A percentile compares a stretch with the other conserved stretches of the same genome.
phyloP scores from a whole-genome alignment of 495 filamentous ascomycete genomes.

The Daldinia loculata region DNA sequence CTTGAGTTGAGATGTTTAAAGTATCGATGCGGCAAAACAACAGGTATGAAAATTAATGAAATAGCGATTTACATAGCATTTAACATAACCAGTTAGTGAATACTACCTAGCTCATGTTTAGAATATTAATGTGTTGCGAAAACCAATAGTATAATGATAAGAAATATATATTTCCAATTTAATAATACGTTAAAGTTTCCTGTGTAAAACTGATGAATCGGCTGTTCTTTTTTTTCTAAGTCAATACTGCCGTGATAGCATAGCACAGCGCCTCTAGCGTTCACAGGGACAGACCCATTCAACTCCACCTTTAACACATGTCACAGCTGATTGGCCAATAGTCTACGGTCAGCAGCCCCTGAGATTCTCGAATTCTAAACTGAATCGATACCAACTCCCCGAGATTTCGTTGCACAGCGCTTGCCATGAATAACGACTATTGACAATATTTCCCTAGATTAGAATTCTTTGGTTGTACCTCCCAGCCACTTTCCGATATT shows the following conservation, averaged over 20 bases:
- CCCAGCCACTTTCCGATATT: neutral
- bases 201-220: neutral
- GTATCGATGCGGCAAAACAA: neutral
- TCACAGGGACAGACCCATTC: constrained; percentile 2
- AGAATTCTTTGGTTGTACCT: neutral
- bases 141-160: neutral
- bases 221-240: neutral
- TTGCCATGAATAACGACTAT: constrained; percentile 23
- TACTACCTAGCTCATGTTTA: no score
- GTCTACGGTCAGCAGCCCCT: neutral
- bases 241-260: constrained; percentile 18
- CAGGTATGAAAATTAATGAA: no score
- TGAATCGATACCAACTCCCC: neutral
- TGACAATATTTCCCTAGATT: constrained; percentile 27
- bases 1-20: constrained; percentile 1
- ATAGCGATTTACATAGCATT: neutral
- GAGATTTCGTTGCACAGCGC: neutral
- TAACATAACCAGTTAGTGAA: no score
- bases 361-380: neutral
- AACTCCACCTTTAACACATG: neutral
- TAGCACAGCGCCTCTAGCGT: neutral
- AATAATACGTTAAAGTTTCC: neutral
- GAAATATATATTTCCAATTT: neutral
- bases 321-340: neutral
- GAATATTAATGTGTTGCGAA: neutral